Percentiles rank a stretch among this genome's conserved stretches.
Conservation (phyloP, 495 filamentous ascomycete species). For the Ramalina peruviana region DNA sequence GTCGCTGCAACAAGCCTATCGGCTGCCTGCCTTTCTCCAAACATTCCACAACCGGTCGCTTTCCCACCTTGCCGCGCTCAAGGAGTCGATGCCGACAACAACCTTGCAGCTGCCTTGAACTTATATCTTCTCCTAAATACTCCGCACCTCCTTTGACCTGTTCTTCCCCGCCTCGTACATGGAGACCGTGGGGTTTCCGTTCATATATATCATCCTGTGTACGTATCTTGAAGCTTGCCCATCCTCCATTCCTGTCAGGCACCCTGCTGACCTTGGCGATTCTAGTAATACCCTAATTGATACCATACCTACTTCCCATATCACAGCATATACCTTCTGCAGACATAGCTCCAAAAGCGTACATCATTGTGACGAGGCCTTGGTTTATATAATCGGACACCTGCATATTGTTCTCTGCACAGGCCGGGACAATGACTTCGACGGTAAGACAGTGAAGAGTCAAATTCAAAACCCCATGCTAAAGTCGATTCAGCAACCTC, state of each 20-base stretch:
- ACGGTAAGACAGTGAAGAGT: slow-evolving; percentile 5
- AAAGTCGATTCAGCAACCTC: slow-evolving; percentile 7
- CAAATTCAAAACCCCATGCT: background rate
- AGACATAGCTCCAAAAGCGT: background rate
- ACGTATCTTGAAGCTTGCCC: background rate
- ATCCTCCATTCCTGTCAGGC: background rate
- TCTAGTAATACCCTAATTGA: slow-evolving; percentile 1
- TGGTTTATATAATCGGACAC: background rate
- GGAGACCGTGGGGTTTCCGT: background rate
- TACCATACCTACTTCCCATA: background rate
- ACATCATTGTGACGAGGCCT: background rate
- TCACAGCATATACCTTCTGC: background rate
- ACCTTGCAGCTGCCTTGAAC: slow-evolving; percentile 18
- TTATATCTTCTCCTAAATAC: slow-evolving; percentile 22
- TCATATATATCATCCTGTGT: slow-evolving; percentile 7
- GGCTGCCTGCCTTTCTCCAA: slow-evolving; percentile 19
- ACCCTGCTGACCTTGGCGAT: background rate
- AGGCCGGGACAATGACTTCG: slow-evolving; percentile 11
- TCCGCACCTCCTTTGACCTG: slow-evolving; percentile 9
- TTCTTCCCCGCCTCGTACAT: slow-evolving; percentile 6
- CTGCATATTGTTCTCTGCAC: background rate
- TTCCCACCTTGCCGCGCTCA: slow-evolving; percentile 1
- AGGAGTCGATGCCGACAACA: slow-evolving; percentile 9
- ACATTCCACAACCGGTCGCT: slow-evolving; percentile 3
- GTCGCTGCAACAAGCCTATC: background rate